Conservation (phyloP, 768 basidiomycete species). For the Calocybe indica region DNA sequence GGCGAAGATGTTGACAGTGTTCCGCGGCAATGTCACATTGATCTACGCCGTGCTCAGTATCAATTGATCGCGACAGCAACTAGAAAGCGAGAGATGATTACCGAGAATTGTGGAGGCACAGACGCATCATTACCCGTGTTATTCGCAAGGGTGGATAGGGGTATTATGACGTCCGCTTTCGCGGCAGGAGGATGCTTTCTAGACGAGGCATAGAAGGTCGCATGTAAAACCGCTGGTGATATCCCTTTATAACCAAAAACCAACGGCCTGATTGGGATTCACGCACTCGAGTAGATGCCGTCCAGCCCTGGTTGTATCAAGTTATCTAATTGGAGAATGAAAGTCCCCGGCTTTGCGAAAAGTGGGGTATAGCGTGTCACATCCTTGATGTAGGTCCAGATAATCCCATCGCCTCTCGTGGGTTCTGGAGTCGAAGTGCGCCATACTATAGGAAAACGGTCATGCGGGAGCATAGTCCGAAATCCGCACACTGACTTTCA, state of each 20-base stretch:
- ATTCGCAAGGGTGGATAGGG: slow-evolving; percentile 60
- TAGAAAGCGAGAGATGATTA: slow-evolving; percentile 15
- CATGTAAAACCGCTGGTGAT: slow-evolving; percentile 32
- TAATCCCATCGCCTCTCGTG: slow-evolving; percentile 56
- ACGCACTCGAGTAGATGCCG: slow-evolving; percentile 63
- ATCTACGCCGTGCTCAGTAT: slow-evolving; percentile 28
- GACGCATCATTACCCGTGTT: slow-evolving; percentile 64
- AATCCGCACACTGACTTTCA: slow-evolving; percentile 45
- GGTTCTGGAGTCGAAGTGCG: slow-evolving; percentile 82
- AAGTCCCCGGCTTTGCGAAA: slow-evolving; percentile 59
- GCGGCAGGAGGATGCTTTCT: slow-evolving; percentile 47
- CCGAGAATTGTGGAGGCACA: slow-evolving; percentile 70
- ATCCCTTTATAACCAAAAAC: no score
- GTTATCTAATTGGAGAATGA: slow-evolving; percentile 74
- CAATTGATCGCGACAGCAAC: background rate
- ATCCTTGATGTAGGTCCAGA: slow-evolving; percentile 77
- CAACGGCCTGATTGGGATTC: no score
- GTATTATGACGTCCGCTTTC: slow-evolving; percentile 60
- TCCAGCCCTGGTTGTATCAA: slow-evolving; percentile 48
- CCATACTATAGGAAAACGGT: slow-evolving; percentile 46
- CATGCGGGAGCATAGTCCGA: background rate
- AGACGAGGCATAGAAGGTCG: slow-evolving; percentile 68
- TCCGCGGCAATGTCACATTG: slow-evolving; percentile 67
- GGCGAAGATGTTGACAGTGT: slow-evolving; percentile 60
- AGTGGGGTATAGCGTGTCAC: slow-evolving; percentile 68